These are phyloP conservation scores for Draba incana DNA, from an alignment of 345 rosid genomes.

Conservation along the genomic window DNA sequence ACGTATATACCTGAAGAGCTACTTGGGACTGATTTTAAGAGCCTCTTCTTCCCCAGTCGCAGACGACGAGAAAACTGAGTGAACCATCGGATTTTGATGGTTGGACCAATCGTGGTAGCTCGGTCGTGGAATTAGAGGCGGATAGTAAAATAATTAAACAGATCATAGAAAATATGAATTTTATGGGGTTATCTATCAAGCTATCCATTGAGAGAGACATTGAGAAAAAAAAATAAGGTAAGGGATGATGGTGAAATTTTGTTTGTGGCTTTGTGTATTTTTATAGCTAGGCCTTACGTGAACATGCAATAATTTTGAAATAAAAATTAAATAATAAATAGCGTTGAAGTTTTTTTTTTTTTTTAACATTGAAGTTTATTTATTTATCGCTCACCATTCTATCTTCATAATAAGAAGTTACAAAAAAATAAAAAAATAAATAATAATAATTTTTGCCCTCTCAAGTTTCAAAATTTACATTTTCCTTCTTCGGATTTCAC, in stretches of 20 bases:
- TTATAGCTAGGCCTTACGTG: slow-evolving; percentile 23
- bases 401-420: no score
- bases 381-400: no score
- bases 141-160: slow-evolving; percentile 16
- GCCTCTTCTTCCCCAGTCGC: slow-evolving; percentile 86
- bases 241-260: slow-evolving; percentile 12
- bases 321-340: no score
- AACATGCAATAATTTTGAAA: not conserved
- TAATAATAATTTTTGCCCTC: no score
- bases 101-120: slow-evolving; percentile 52
- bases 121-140: slow-evolving; percentile 38
- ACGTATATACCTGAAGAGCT: slow-evolving; percentile 59
- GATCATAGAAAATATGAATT: not conserved
- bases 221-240: not conserved
- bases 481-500: no score
- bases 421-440: no score
- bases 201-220: slow-evolving; percentile 36
- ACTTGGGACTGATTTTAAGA: slow-evolving; percentile 63
- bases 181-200: slow-evolving; percentile 28
- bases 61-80: slow-evolving; percentile 64
- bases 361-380: no score
- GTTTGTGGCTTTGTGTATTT: slow-evolving; percentile 23
- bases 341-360: no score
- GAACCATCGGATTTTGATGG: slow-evolving; percentile 53
- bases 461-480: no score